Conservation (phyloP, 2,329 filamentous ascomycete species). For the Bipolaris zeicola region DNA sequence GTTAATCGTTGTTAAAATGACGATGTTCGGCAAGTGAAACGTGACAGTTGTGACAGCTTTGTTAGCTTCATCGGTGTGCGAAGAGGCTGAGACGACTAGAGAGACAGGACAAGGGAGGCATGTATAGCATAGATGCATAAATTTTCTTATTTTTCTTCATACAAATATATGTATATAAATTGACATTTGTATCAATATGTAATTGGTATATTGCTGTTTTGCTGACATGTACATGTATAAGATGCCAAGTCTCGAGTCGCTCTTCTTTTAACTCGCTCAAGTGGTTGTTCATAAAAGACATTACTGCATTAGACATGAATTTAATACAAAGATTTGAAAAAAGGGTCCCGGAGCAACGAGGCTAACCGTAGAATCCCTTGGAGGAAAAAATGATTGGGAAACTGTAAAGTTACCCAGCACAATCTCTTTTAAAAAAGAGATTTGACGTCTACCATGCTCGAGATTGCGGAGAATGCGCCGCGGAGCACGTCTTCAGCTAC, state of each 20-base stretch:
- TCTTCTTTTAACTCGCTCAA: not conserved
- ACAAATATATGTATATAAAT: too few relatives aligned
- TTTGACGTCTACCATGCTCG: not conserved
- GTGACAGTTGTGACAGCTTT: too few relatives aligned
- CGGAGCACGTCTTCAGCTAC: not conserved
- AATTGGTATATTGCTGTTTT: too few relatives aligned
- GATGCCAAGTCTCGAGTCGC: not conserved
- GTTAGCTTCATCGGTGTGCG: too few relatives aligned
- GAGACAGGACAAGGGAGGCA: too few relatives aligned
- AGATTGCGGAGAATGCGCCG: not conserved
- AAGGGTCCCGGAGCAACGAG: not conserved
- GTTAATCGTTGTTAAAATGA: too few relatives aligned
- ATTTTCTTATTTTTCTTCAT: too few relatives aligned
- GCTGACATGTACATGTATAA: not conserved
- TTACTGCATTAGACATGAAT: slow-evolving; percentile 11
- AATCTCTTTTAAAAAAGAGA: not conserved
- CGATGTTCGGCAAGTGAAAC: too few relatives aligned
- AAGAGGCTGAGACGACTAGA: too few relatives aligned
- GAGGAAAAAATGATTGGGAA: not conserved
- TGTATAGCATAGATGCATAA: too few relatives aligned
- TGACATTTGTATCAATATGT: too few relatives aligned
- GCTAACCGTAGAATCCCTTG: not conserved
- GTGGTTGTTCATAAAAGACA: slow-evolving; percentile 4
- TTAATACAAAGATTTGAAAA: not conserved
- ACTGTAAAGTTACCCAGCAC: not conserved